A percentile compares a stretch with the other conserved stretches of the same genome.
Evolutionary conservation across 2,329 filamentous ascomycete species (phyloP).

Genomic region (Curvularia verruculosa): DNA sequence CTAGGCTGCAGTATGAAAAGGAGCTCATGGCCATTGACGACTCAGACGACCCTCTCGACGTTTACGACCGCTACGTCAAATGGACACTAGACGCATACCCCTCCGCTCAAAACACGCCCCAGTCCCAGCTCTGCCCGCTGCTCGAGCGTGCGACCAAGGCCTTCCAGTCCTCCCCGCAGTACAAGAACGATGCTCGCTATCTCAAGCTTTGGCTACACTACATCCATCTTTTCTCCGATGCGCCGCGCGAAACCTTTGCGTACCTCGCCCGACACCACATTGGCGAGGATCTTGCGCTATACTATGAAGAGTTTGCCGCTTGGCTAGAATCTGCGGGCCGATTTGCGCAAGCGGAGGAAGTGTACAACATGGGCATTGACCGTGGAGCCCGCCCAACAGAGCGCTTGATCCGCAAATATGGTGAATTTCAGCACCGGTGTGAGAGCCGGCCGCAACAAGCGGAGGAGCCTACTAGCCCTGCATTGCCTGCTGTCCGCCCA

Average conservation of each 20-base stretch:
- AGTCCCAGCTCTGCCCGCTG: slow-evolving; percentile 86
- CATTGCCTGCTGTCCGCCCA: slow-evolving; percentile 79
- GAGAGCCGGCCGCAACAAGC: slow-evolving; percentile 68
- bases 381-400: slow-evolving; percentile 82
- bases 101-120: slow-evolving; percentile 85
- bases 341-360: slow-evolving; percentile 91
- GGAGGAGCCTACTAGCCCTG: slow-evolving; percentile 79
- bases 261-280: slow-evolving; percentile 89
- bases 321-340: slow-evolving; percentile 86
- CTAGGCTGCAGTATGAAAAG: slow-evolving; percentile 82
- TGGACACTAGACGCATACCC: slow-evolving; percentile 97
- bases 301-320: slow-evolving; percentile 94
- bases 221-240: slow-evolving; percentile 88
- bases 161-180: slow-evolving; percentile 83
- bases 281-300: slow-evolving; percentile 84
- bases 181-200: slow-evolving; percentile 95
- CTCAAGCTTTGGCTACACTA: slow-evolving; percentile 93
- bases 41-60: slow-evolving; percentile 91
- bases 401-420: slow-evolving; percentile 84
- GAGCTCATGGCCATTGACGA: slow-evolving; percentile 81
- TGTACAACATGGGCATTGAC: slow-evolving; percentile 89
- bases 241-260: slow-evolving; percentile 90
- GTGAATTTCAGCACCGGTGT: slow-evolving; percentile 83
- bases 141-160: slow-evolving; percentile 92
- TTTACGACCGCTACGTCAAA: slow-evolving; percentile 95